Evolutionary conservation across 2,329 filamentous ascomycete species (phyloP), one percentile per base, ranked within the genome.

Genomic region (Herpotrichia juniperi): DNA sequence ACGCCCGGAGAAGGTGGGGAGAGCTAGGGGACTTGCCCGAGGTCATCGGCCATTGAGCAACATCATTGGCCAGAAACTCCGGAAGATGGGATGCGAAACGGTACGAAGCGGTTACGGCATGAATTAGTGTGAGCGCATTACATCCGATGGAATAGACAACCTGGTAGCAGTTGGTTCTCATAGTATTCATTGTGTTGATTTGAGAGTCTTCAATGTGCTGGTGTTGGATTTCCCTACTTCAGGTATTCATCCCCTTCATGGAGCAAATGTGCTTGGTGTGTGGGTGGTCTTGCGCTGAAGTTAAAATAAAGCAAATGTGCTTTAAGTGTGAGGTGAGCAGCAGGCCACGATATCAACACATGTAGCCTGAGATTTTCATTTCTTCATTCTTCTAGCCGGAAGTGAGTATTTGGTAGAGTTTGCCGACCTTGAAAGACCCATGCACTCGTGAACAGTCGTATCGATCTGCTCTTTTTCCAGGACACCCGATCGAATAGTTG

Each of bases 371-470:
- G 61, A 64, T 69, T 72, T 71, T 72, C 64, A 68, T 70, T 69
- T 68, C 63, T 63, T 64, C 63, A 69, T 73, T 70, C 66, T 70
- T 70, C 68, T 71, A 71, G 63, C 61, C 64, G 62, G 66, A 66
- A 69, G 64, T 67, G 66, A 69, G 66, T 68, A 68, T 71, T 64
- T 63, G 63, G 67, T 58, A 68, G 54, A 64, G 61, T 61, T 65
- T 62, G 58, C 66, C 63, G 69, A 72, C 68, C 66, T 60, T 65
- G 67, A 72, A 68, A 71, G 57, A 71, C 63, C 69, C 69, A 67
- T 72, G 63, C 69, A 70, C 67, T 69, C 63, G 64, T 69, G 60
- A 71, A 69, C 68, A 69, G 59, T 60, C 61, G 69, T 57, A 63
- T 56, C 59, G 63, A 62, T 60, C 64, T 70, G 68, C 69, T 69